Base-by-base conservation (phyloP, 169 alveolate genomes). In the Eimeria praecox region DNA sequence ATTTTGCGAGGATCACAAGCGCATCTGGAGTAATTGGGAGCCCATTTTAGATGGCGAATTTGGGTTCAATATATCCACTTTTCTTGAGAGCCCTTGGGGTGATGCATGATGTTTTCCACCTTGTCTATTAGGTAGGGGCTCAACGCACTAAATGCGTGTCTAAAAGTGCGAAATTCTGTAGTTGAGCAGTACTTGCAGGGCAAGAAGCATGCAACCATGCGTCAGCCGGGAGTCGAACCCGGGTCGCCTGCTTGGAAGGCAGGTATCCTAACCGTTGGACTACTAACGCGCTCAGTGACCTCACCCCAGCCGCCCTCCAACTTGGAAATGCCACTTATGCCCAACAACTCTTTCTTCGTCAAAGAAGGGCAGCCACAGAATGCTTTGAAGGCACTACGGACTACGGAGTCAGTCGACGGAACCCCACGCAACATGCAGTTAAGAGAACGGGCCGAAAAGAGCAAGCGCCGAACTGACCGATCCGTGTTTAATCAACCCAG, bases 231-330 rank as follows among this genome's bases (percentile, higher is more conserved):
- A 99, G 99, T 99, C 99, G 99, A 99, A 99, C 99, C 99, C 99
- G 99, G 99, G 99, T 98, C 99, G 98, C 98, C 99, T 98, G 99
- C 99, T 99, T 99, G 99, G 99, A 98, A 99, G 99, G 99, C 99
- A 98, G 99, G 98, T 98, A 99, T 99, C 99, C 99, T 99, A 98
- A 98, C 99, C 99, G 99, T 98, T 99, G 98, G 99, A 99, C 99
- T 98, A 99, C 98, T 97, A 98, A 98, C 99, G 99, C 99, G 69
- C 10, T 38, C n/a, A 12, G n/a, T 2, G 40, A 0, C 4, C 10
- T 33, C 3, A 0, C n/a, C 16, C 27, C 1, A 52, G 38, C 82
- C 85, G 49, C 56, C 6, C 35, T 20, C 27, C 22, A n/a, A 6
- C 10, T 69, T 30, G 0, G 46, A 69, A 30, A 33, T 2, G 46